These are phyloP conservation scores for Magnaporthales sp. DNA, from an alignment of 2,329 filamentous ascomycete species.

Conservation along the genomic window DNA sequence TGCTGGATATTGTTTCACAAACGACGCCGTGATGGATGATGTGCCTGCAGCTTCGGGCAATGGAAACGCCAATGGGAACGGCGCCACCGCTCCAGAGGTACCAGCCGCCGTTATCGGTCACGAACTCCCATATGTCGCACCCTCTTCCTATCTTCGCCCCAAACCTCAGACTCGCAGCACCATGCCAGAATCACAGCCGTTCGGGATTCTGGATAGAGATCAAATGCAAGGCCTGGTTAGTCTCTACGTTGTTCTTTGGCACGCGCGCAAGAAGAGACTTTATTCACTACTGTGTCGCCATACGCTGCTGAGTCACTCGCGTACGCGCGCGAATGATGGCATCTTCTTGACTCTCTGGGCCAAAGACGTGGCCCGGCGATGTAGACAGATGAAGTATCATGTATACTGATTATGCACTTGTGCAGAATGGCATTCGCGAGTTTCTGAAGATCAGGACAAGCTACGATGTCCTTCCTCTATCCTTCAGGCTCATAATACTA, in stretches of 20 bases:
- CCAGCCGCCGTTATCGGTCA: slow-evolving; percentile 25
- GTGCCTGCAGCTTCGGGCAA: slow-evolving; percentile 13
- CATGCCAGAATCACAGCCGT: slow-evolving; percentile 31
- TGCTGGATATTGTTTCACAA: slow-evolving; percentile 5
- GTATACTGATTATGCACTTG: not conserved
- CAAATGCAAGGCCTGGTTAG: slow-evolving; percentile 72
- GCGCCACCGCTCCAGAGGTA: slow-evolving; percentile 10
- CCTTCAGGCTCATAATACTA: slow-evolving; percentile 90
- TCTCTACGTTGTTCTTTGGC: slow-evolving; percentile 6
- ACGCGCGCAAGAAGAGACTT: not conserved
- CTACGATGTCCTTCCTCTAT: slow-evolving; percentile 94
- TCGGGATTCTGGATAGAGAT: slow-evolving; percentile 62
- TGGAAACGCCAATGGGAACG: slow-evolving; percentile 14
- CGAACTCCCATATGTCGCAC: slow-evolving; percentile 50
- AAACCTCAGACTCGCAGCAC: slow-evolving; percentile 27
- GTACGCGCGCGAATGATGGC: not conserved
- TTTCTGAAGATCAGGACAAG: slow-evolving; percentile 95
- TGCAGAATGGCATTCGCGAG: slow-evolving; percentile 46
- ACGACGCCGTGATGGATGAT: slow-evolving; percentile 6
- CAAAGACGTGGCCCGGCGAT: not conserved
- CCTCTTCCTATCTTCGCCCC: slow-evolving; percentile 47
- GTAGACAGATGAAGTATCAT: not conserved
- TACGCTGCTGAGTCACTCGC: not conserved
- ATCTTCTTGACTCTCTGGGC: not conserved
- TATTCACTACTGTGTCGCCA: not conserved